These are phyloP conservation scores for Coccomyxa sp. DNA, from an alignment of 139 green algal genomes.

Conservation along the genomic window DNA sequence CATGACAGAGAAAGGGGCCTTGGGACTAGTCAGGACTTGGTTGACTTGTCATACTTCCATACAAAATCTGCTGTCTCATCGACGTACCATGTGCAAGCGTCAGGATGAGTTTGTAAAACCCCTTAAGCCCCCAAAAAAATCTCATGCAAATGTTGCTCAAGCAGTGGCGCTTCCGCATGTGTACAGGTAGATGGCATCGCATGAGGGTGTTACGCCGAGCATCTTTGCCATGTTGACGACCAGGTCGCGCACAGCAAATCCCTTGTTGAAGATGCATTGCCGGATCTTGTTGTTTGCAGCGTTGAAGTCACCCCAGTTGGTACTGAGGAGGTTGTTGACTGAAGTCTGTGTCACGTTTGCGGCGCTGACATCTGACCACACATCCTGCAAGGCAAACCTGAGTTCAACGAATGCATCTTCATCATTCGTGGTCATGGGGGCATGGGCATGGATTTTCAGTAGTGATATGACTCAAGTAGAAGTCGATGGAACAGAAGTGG, in stretches of 20 bases:
- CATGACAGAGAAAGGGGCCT: too few relatives aligned
- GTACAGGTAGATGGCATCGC: not conserved
- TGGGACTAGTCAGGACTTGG: too few relatives aligned
- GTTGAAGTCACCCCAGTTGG: not conserved
- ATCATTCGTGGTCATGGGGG: not conserved
- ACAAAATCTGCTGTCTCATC: too few relatives aligned
- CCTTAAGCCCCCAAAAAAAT: not conserved
- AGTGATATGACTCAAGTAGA: not conserved
- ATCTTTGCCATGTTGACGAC: not conserved
- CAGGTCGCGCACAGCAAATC: not conserved
- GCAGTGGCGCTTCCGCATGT: too few relatives aligned
- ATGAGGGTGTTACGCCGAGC: not conserved
- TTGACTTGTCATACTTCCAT: too few relatives aligned
- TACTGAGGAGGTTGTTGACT: not conserved
- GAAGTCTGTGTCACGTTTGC: not conserved
- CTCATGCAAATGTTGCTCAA: not conserved
- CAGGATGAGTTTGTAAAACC: not conserved
- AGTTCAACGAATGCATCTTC: not conserved
- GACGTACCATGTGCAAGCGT: not conserved
- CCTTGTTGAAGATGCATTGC: not conserved
- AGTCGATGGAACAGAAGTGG: not conserved
- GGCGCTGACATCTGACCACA: not conserved
- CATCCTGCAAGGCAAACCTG: not conserved
- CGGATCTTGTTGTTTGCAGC: not conserved
- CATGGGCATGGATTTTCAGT: not conserved